Percentiles rank a stretch among this genome's conserved stretches.
Evolutionary conservation across 148 eudicot genomes (phyloP).

Genomic region (Salicornia ramosissima): DNA sequence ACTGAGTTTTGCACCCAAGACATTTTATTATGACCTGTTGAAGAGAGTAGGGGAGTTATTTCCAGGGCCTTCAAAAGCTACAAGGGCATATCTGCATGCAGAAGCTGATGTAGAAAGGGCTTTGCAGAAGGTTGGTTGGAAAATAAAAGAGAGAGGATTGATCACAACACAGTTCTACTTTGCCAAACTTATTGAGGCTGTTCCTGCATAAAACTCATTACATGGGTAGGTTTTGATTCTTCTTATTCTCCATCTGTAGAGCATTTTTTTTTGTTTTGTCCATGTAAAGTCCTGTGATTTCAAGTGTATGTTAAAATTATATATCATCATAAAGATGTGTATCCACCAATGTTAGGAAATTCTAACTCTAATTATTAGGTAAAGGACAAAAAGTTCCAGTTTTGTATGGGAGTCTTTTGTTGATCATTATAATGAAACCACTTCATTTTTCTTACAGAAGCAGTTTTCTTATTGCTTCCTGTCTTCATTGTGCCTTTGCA

Average conservation of each 20-base stretch:
- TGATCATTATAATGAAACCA: constrained; percentile 10
- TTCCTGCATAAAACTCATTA: constrained; percentile 41
- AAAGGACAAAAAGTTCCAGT: constrained; percentile 6
- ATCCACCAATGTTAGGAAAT: constrained; percentile 6
- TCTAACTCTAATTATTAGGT: constrained; percentile 11
- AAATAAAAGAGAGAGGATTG: constrained; percentile 66
- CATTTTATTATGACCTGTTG: constrained; percentile 64
- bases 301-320: constrained; percentile 21
- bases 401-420: constrained; percentile 18
- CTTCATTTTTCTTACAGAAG: background rate
- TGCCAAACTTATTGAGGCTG: constrained; percentile 78
- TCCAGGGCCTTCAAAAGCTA: constrained; percentile 96
- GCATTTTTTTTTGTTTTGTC: constrained; percentile 15
- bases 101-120: constrained; percentile 94
- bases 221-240: constrained; percentile 34
- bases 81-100: constrained; percentile 90
- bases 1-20: constrained; percentile 93
- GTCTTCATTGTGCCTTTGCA: background rate
- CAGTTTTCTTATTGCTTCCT: background rate
- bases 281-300: constrained; percentile 24
- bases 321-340: constrained; percentile 21
- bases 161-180: constrained; percentile 88
- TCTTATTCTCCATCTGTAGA: constrained; percentile 23
- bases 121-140: constrained; percentile 83
- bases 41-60: constrained; percentile 95